Conservation (phyloP, 179 eudicot species). For the Patellifolia procumbens region DNA sequence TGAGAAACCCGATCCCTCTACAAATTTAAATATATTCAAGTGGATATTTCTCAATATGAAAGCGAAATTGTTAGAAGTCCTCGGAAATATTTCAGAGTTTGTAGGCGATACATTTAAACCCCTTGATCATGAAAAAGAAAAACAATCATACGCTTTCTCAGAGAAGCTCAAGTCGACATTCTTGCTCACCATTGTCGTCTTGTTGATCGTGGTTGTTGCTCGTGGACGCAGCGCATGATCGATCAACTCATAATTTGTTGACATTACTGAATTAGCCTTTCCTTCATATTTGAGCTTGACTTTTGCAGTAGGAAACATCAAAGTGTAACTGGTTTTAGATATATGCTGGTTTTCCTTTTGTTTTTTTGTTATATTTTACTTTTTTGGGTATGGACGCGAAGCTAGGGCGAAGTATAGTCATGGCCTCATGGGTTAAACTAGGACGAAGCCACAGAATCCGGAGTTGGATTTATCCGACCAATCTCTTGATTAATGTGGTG, state of each 20-base stretch:
- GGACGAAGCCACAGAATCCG: no score
- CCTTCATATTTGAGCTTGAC: constrained; percentile 5
- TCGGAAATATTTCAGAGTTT: constrained; percentile 40
- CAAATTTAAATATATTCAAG: constrained; percentile 29
- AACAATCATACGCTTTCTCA: constrained; percentile 31
- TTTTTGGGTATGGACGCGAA: no score
- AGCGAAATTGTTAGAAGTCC: constrained; percentile 47
- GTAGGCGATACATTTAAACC: constrained; percentile 39
- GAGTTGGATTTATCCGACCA: no score
- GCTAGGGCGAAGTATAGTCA: no score
- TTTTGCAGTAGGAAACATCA: no score
- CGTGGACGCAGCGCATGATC: constrained; percentile 60
- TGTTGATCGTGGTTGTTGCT: constrained; percentile 55
- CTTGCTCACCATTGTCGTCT: constrained; percentile 50
- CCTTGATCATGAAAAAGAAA: constrained; percentile 28
- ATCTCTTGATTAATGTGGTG: no score
- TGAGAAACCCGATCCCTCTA: constrained; percentile 27
- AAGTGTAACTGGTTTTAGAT: no score
- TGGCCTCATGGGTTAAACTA: no score
- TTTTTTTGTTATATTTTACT: no score
- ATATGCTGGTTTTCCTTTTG: no score
- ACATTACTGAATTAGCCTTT: constrained; percentile 25
- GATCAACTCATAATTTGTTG: constrained; percentile 46
- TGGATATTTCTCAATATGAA: constrained; percentile 48
- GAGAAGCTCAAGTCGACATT: constrained; percentile 53